Conservation (phyloP, 805 yeast species). For the Saccharomyces jurei region DNA sequence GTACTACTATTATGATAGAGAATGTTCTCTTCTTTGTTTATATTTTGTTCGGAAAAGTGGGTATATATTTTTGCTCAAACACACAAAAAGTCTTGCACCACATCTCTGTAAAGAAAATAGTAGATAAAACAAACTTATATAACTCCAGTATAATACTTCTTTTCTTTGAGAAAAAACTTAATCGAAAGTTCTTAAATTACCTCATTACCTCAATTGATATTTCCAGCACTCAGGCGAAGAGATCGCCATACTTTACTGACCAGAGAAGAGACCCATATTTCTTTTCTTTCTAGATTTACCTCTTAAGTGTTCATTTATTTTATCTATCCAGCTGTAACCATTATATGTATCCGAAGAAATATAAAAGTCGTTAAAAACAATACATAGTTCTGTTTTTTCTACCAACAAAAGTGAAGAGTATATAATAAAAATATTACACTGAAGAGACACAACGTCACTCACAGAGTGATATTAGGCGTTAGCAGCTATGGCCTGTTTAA, state of each 20-base stretch:
- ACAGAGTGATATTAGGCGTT: conserved; percentile 33
- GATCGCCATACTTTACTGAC: background rate
- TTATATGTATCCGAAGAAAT: background rate
- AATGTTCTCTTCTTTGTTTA: background rate
- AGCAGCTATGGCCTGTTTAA: conserved; percentile 57
- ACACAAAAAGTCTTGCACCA: background rate
- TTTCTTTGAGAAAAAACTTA: background rate
- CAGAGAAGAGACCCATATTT: background rate
- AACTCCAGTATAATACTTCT: background rate
- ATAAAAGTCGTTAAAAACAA: background rate
- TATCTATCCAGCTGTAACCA: background rate
- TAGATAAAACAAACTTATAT: background rate
- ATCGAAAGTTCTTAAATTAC: background rate
- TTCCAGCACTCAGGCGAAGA: background rate
- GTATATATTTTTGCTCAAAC: too few relatives aligned
- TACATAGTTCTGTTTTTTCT: background rate
- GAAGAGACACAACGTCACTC: background rate
- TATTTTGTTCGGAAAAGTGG: background rate
- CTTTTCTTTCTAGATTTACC: background rate
- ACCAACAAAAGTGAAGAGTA: background rate
- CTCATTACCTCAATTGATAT: too few relatives aligned
- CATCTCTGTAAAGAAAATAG: background rate
- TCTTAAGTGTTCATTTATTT: background rate
- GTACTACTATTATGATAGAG: background rate
- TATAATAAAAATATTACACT: background rate